Percentiles rank a stretch among this genome's conserved stretches.
Evolutionary conservation across 768 basidiomycete genomes (phyloP).

Genomic region (Mycena belliarum): DNA sequence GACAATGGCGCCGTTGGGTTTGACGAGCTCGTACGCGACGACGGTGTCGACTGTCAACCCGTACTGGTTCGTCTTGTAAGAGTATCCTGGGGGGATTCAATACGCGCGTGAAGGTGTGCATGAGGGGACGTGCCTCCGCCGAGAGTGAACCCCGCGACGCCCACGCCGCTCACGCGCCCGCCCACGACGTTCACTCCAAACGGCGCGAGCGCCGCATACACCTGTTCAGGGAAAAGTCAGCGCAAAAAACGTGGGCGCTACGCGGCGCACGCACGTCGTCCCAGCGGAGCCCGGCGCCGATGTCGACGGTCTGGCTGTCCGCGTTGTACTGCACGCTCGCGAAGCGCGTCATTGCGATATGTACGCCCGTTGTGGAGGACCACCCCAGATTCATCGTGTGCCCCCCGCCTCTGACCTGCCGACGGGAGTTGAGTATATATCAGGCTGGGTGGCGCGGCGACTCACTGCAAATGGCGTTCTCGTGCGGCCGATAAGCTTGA

Average conservation of each 20-base stretch:
- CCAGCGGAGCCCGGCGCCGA: conserved; percentile 58
- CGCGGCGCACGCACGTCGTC: conserved; percentile 51
- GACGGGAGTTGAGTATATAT: too few species aligned
- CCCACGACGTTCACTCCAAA: conserved; percentile 57
- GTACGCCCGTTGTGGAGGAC: conserved; percentile 52
- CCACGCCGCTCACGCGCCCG: conserved; percentile 57
- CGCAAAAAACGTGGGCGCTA: too few species aligned
- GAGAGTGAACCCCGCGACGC: conserved; percentile 58
- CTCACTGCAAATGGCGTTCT: too few species aligned
- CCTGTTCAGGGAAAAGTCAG: not conserved
- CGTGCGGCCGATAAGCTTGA: conserved; percentile 29
- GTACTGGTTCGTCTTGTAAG: conserved; percentile 62
- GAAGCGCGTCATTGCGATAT: conserved; percentile 57
- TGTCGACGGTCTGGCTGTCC: conserved; percentile 37
- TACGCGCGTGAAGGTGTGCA: not conserved
- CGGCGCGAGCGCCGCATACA: conserved; percentile 52
- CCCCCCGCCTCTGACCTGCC: conserved; percentile 37
- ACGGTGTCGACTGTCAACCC: conserved; percentile 61
- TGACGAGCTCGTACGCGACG: conserved; percentile 55
- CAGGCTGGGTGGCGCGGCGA: too few species aligned
- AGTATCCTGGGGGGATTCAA: conserved; percentile 40
- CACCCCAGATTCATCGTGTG: conserved; percentile 38
- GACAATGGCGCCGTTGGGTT: conserved; percentile 50
- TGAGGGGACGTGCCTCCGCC: conserved; percentile 47
- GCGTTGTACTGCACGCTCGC: conserved; percentile 43